These are phyloP conservation scores for Lichtheimia ornata DNA, from an alignment of 371 early-diverging fungal genomes.

Conservation along the genomic window DNA sequence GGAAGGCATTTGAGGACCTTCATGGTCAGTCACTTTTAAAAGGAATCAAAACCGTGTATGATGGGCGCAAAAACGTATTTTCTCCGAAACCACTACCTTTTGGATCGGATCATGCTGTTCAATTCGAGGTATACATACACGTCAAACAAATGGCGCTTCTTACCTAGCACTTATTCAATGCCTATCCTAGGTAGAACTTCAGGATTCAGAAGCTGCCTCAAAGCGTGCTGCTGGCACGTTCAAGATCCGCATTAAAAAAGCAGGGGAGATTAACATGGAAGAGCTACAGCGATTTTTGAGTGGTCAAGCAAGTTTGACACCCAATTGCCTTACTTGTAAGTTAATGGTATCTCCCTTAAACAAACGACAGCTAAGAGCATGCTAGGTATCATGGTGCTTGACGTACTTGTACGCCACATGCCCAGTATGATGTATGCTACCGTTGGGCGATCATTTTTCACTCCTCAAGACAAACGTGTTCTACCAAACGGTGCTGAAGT, in stretches of 20 bases:
- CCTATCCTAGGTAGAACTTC: slow-evolving; percentile 38
- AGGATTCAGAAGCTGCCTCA: slow-evolving; percentile 23
- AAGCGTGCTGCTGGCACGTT: slow-evolving; percentile 29
- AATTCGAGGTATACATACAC: slow-evolving; percentile 37
- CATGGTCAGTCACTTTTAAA: slow-evolving; percentile 25
- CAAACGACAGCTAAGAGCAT: neutral
- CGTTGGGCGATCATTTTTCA: slow-evolving; percentile 90
- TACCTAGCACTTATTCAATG: neutral
- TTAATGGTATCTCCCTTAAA: neutral
- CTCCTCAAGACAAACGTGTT: slow-evolving; percentile 61
- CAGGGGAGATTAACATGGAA: slow-evolving; percentile 56
- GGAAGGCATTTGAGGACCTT: slow-evolving; percentile 39
- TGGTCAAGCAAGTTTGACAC: slow-evolving; percentile 34
- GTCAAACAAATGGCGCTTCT: neutral
- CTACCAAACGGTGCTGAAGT: slow-evolving; percentile 85
- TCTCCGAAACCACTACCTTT: slow-evolving; percentile 36
- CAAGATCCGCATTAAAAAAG: slow-evolving; percentile 57
- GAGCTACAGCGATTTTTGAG: slow-evolving; percentile 52
- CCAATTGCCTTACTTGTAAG: slow-evolving; percentile 46
- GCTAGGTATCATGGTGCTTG: slow-evolving; percentile 78
- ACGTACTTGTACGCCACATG: slow-evolving; percentile 80
- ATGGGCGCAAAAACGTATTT: slow-evolving; percentile 54
- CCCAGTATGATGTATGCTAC: slow-evolving; percentile 74
- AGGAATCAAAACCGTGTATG: slow-evolving; percentile 43
- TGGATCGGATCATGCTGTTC: slow-evolving; percentile 27